These are phyloP conservation scores for Saccharomycopsis crataegensis DNA, from an alignment of 1,139 yeast genomes.

Conservation along the genomic window DNA sequence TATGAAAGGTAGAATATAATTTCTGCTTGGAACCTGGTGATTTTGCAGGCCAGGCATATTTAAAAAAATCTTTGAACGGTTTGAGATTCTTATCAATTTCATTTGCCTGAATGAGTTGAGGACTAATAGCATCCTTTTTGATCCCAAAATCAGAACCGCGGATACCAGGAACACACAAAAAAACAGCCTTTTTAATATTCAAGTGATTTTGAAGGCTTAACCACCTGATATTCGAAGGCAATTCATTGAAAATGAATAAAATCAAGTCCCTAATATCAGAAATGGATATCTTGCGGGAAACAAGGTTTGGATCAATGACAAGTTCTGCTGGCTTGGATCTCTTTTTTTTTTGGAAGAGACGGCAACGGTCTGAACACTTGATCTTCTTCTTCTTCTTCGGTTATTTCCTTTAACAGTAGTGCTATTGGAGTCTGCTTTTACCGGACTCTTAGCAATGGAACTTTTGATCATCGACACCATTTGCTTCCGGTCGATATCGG, in stretches of 20 bases:
- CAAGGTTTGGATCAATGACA: constrained; percentile 24
- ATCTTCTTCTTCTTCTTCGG: constrained; percentile 28
- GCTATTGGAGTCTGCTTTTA: constrained; percentile 21
- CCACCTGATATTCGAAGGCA: constrained; percentile 35
- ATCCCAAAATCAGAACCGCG: constrained; percentile 37
- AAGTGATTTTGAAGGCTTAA: constrained; percentile 36
- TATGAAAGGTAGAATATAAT: constrained; percentile 45
- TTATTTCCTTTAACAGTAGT: constrained; percentile 13
- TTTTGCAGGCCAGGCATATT: constrained; percentile 35
- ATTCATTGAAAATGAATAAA: constrained; percentile 38
- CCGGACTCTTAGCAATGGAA: constrained; percentile 10
- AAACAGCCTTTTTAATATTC: constrained; percentile 44
- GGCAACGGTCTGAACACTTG: constrained; percentile 26
- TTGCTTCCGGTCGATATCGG: constrained; percentile 16
- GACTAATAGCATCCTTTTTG: constrained; percentile 3
- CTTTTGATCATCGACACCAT: constrained; percentile 13
- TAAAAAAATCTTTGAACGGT: constrained; percentile 32
- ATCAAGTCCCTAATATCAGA: constrained; percentile 47
- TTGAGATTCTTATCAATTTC: constrained; percentile 8
- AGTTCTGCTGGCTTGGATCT: constrained; percentile 30
- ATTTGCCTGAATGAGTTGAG: constrained; percentile 26
- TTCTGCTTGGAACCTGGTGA: constrained; percentile 61
- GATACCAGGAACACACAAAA: constrained; percentile 64
- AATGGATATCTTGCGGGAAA: constrained; percentile 30
- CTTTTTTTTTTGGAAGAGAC: constrained; percentile 31